Base-by-base conservation (phyloP, 2,329 filamentous ascomycete genomes). In the Sarocladium strictum region DNA sequence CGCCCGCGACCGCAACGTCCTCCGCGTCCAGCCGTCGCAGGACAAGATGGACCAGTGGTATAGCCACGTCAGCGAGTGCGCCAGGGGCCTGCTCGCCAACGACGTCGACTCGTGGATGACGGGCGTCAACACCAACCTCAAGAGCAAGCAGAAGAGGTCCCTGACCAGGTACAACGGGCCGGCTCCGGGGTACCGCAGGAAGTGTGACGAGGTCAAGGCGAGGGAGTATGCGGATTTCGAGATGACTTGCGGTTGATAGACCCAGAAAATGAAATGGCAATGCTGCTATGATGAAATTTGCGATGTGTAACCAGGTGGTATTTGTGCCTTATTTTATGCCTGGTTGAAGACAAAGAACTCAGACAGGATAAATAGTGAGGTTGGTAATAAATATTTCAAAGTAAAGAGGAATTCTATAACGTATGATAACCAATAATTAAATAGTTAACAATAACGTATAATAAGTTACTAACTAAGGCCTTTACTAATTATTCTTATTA, bases 71-170 rank as follows among this genome's bases (percentile, higher is more conserved):
- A 63, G 71, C 23, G 67, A 75, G 3, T 76, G 73, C 53, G 69
- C 71, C 0, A 62, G 72, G 33, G 76, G 76, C 0, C 56, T 74
- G 10, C 58, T 80, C 24, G 67, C 69, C 12, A 51, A 51, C 17
- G 47, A 51, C 3, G 47, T 51, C 0, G 76, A 80, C 57, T 73
- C 70, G 1, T 81, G 77, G 78, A 79, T 80, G 76, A 80, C 76
- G 2, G 78, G 77, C 0, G 73, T 80, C 1, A 80, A 80, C 58
- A 76, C 69, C 58, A 79, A 80, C 55, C 60, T 79, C 37, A 64
- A 66, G 15, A 65, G 70, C 35, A 78, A 78, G 65, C 67, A 72
- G 59, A 71, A 69, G 57, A 66, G 76, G 45, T 72, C 66, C 9
- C 68, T 80, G 58, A 71, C 72, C 3, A 64, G 76, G 45, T 80